These are phyloP conservation scores for Coemansia sp. DNA, from an alignment of 192 early-diverging fungal genomes.

Conservation along the genomic window DNA sequence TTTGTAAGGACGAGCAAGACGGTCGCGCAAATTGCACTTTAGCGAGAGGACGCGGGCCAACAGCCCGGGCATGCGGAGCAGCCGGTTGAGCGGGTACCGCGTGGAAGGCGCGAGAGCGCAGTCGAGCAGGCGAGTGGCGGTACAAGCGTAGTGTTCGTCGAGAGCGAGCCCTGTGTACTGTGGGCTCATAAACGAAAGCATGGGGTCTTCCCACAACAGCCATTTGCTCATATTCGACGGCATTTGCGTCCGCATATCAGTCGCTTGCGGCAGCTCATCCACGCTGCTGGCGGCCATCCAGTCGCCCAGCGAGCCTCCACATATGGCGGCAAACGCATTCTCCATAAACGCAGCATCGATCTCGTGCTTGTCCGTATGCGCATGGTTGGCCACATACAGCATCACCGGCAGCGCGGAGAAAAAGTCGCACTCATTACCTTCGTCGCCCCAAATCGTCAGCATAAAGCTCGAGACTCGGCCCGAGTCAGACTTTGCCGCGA, in stretches of 20 bases:
- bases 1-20: constrained; percentile 62
- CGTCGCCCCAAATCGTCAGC: constrained; percentile 88
- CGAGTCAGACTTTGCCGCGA: constrained; percentile 61
- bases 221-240: constrained; percentile 78
- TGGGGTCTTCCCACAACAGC: constrained; percentile 84
- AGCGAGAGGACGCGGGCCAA: constrained; percentile 67
- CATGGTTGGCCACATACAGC: constrained; percentile 74
- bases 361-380: constrained; percentile 64
- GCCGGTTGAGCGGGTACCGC: constrained; percentile 67
- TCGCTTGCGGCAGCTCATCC: constrained; percentile 55
- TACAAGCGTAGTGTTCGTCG: constrained; percentile 62
- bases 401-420: constrained; percentile 77
- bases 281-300: constrained; percentile 65
- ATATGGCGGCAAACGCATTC: constrained; percentile 69
- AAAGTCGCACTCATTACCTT: constrained; percentile 89
- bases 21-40: constrained; percentile 69
- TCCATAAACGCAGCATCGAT: constrained; percentile 62
- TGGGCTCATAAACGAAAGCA: constrained; percentile 71
- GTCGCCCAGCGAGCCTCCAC: constrained; percentile 76
- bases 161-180: constrained; percentile 72
- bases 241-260: constrained; percentile 56
- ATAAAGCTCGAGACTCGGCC: constrained; percentile 70
- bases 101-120: constrained; percentile 48
- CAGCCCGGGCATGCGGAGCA: constrained; percentile 66
- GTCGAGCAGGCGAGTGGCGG: constrained; percentile 56